These are phyloP conservation scores for Globisporangium echinulatum DNA, from an alignment of 352 stramenopile species.

Conservation along the genomic window DNA sequence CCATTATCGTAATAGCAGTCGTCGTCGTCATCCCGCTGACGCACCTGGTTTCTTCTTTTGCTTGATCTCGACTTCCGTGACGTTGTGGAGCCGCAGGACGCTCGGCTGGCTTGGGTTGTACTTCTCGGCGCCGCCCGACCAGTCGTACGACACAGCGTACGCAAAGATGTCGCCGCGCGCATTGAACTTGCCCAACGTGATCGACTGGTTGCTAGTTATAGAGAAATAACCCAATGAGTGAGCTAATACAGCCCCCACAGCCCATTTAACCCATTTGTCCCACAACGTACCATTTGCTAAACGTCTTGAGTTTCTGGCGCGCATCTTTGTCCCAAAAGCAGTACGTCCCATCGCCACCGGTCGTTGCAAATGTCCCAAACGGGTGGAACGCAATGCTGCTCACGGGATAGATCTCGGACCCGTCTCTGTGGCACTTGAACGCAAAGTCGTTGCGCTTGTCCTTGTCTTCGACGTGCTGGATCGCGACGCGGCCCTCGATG, in stretches of 20 bases:
- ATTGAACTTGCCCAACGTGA: constrained; percentile 92
- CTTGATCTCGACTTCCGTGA: constrained; percentile 93
- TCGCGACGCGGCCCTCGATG: constrained; percentile 88
- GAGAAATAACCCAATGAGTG: too few species aligned
- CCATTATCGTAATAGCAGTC: too few species aligned
- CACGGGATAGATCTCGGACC: constrained; percentile 83
- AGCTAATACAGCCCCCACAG: too few species aligned
- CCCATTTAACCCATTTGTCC: too few species aligned
- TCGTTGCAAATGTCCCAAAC: constrained; percentile 95
- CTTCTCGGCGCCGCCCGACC: constrained; percentile 90
- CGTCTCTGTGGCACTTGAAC: constrained; percentile 90
- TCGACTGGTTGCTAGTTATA: constrained; percentile 75
- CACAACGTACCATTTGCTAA: constrained; percentile 58
- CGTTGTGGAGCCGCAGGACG: constrained; percentile 91
- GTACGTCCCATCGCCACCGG: constrained; percentile 92
- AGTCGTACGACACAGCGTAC: constrained; percentile 97
- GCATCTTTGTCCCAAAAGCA: constrained; percentile 99
- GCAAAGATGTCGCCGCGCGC: constrained; percentile 91
- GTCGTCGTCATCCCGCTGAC: background rate
- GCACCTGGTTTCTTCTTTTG: constrained; percentile 90
- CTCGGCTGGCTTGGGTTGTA: constrained; percentile 85
- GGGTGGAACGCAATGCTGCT: constrained; percentile 90
- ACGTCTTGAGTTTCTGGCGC: constrained; percentile 93
- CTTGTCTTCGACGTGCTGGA: constrained; percentile 87
- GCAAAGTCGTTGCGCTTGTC: constrained; percentile 85